A percentile compares a stretch with the other conserved stretches of the same genome.
phyloP scores from a whole-genome alignment of 2,329 filamentous ascomycete species.

The Verticillium alfalfae region DNA sequence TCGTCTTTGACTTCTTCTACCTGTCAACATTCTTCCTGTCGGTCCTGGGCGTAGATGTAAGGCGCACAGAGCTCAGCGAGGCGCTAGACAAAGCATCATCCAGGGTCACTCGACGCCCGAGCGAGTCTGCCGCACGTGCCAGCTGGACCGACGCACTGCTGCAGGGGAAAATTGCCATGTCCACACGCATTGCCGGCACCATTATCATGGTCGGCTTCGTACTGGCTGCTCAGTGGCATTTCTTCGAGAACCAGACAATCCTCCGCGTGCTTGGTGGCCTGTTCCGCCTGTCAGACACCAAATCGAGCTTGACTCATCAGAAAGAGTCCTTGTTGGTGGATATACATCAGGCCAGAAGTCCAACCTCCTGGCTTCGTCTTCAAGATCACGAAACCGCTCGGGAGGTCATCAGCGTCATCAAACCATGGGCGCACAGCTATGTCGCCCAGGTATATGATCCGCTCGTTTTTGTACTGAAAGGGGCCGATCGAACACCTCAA shows the following conservation, averaged over 20 bases:
- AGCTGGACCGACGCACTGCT: conserved; percentile 59
- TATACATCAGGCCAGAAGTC: conserved; percentile 71
- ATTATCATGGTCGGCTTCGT: conserved; percentile 69
- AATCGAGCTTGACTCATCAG: conserved; percentile 7
- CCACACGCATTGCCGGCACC: conserved; percentile 70
- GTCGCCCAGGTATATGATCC: conserved; percentile 71
- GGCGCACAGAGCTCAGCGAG: conserved; percentile 69
- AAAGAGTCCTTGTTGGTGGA: conserved; percentile 42
- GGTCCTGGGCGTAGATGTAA: conserved; percentile 73
- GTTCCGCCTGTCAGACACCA: conserved; percentile 19
- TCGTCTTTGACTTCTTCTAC: conserved; percentile 73
- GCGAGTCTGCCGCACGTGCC: conserved; percentile 25
- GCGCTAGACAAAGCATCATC: conserved; percentile 55
- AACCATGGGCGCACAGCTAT: conserved; percentile 65
- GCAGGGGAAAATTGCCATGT: conserved; percentile 60
- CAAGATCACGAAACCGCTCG: conserved; percentile 75
- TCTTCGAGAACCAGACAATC: conserved; percentile 57
- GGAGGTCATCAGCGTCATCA: conserved; percentile 72
- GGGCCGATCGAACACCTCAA: conserved; percentile 58
- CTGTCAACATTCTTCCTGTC: conserved; percentile 75
- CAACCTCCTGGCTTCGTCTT: conserved; percentile 68
- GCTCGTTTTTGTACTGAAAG: conserved; percentile 64
- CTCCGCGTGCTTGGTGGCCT: conserved; percentile 24
- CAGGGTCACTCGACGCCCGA: conserved; percentile 24
- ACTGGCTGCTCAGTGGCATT: conserved; percentile 71